Evolutionary conservation across 2,329 filamentous ascomycete species (phyloP).

Genomic region (Beauveria sp.): DNA sequence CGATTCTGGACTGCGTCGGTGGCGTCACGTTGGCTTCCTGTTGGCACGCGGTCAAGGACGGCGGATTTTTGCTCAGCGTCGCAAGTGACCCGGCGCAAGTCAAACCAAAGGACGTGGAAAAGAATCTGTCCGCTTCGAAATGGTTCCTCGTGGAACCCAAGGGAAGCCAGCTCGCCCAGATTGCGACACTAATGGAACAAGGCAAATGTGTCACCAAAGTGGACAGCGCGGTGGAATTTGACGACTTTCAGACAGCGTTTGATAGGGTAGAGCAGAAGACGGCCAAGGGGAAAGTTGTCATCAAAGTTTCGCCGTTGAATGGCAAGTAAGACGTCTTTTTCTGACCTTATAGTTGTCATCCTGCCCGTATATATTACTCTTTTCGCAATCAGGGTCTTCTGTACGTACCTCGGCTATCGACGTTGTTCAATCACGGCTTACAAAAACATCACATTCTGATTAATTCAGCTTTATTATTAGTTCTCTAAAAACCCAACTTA

Average conservation of each 20-base stretch:
- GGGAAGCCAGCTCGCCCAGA: conserved; percentile 27
- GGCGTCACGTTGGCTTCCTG: conserved; percentile 23
- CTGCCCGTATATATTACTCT: too few species aligned
- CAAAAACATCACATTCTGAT: too few species aligned
- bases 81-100: conserved; percentile 21
- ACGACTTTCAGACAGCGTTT: conserved; percentile 30
- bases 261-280: conserved; percentile 26
- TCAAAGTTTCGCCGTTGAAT: conserved; percentile 20
- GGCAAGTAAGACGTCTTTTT: too few species aligned
- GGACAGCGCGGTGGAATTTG: conserved; percentile 32
- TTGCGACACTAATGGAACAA: conserved; percentile 26
- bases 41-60: conserved; percentile 28
- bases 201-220: conserved; percentile 25
- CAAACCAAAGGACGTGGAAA: conserved; percentile 23
- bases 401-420: too few species aligned
- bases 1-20: conserved; percentile 31
- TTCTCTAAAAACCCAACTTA: not conserved
- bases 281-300: conserved; percentile 32
- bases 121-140: conserved; percentile 21
- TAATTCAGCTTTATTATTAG: too few species aligned
- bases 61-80: conserved; percentile 27
- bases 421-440: too few species aligned
- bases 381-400: too few species aligned
- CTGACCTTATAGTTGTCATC: too few species aligned
- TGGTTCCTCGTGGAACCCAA: conserved; percentile 32